Conservation (phyloP, 345 rosid species). For the Murraya paniculata region DNA sequence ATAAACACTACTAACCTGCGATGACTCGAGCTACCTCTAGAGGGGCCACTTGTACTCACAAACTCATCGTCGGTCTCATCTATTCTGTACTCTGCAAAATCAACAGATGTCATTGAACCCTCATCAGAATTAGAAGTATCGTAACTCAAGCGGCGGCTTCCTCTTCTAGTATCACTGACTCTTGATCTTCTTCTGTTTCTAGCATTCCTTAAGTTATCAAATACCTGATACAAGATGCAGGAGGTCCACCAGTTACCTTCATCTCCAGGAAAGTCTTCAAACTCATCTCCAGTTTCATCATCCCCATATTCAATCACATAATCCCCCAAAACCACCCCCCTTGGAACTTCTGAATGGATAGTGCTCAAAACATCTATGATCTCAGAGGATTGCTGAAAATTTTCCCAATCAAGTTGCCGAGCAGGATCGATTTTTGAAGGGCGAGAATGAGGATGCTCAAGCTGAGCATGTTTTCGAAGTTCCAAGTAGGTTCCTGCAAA, state of each 20-base stretch:
- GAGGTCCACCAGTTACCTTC: conserved; percentile 97
- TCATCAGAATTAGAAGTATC: conserved; percentile 85
- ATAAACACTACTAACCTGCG: conserved; percentile 56
- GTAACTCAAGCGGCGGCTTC: conserved; percentile 60
- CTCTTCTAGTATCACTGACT: conserved; percentile 67
- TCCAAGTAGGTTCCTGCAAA: conserved; percentile 68
- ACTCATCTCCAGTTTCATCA: conserved; percentile 83
- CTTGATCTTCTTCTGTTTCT: conserved; percentile 87
- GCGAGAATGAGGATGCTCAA: conserved; percentile 83
- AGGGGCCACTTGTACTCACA: conserved; percentile 44
- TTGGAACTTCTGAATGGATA: conserved; percentile 94
- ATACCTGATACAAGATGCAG: conserved; percentile 82
- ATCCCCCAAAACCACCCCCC: conserved; percentile 93
- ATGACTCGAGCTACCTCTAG: conserved; percentile 62
- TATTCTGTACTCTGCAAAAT: conserved; percentile 72
- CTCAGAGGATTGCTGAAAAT: conserved; percentile 96
- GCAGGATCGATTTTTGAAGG: conserved; percentile 92
- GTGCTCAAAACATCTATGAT: conserved; percentile 94
- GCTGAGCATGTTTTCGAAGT: conserved; percentile 64
- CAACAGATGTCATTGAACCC: conserved; percentile 82
- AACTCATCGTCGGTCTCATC: conserved; percentile 86
- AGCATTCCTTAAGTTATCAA: conserved; percentile 82
- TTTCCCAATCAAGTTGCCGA: conserved; percentile 91
- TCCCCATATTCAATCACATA: conserved; percentile 96
- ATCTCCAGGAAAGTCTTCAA: conserved; percentile 74